Evolutionary conservation across 352 stramenopile genomes (phyloP).

Genomic region (Albugo candida): DNA sequence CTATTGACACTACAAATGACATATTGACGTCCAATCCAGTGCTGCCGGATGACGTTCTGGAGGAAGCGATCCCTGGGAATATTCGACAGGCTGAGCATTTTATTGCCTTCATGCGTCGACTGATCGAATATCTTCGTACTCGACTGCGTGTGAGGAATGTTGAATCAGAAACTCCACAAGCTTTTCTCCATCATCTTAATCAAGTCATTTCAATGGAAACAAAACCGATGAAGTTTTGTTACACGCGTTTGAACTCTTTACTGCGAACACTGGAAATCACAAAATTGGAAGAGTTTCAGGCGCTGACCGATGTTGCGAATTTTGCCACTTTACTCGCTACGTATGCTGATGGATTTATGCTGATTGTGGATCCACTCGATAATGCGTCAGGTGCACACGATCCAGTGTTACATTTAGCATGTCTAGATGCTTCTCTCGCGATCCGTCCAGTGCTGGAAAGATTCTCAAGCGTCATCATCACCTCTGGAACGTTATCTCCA

Average conservation of each 20-base stretch:
- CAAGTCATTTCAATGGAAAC: conserved; percentile 88
- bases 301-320: conserved; percentile 90
- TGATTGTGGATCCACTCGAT: conserved; percentile 94
- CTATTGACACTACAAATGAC: conserved; percentile 34
- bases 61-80: conserved; percentile 94
- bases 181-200: conserved; percentile 90
- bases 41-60: conserved; percentile 85
- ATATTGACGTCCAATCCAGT: conserved; percentile 64
- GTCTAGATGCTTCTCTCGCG: conserved; percentile 92
- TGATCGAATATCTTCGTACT: conserved; percentile 87
- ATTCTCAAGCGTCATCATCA: conserved; percentile 79
- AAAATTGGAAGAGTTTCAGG: conserved; percentile 93
- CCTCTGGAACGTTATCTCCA: conserved; percentile 91
- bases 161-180: conserved; percentile 90
- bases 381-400: conserved; percentile 23
- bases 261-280: conserved; percentile 92
- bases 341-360: conserved; percentile 95
- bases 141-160: conserved; percentile 78
- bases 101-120: conserved; percentile 92
- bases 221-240: conserved; percentile 96
- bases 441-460: conserved; percentile 97
- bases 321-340: conserved; percentile 94
- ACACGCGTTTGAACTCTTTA: conserved; percentile 92
- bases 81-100: conserved; percentile 97
- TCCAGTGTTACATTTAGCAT: conserved; percentile 85